Base-by-base conservation (phyloP, 2,329 filamentous ascomycete species). In the Arthrobotrys conoides region DNA sequence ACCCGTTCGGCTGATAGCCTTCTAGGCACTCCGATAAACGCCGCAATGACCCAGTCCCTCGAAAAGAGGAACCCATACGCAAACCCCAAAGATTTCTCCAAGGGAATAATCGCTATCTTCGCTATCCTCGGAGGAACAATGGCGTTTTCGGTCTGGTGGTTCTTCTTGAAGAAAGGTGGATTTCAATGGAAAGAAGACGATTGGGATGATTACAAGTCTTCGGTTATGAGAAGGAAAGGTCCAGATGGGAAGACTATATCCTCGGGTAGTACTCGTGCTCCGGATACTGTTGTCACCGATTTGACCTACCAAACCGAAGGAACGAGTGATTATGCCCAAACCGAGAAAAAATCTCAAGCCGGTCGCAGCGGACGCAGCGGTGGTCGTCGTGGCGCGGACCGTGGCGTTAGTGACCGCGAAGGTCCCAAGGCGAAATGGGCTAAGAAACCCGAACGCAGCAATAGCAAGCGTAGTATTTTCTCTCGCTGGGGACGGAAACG, bases 131-230 rank as follows among this genome's bases (percentile, higher is more conserved):
- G 93, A 38, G 90, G 90, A 0, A 89, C 86, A 36, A 92, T 98
- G 83, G 92, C 96, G 24, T 76, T 92, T 2, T 89, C 87, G 0
- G 89, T 88, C 24, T 93, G 98, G 83, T 99, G 96, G 94, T 97
- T 99, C 88, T 98, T 99, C 88, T 97, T 97, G 88, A 95, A 92
- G 86, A 97, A 98, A 82, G 96, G 96, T 79, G 96, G 96, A 14
- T 97, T 98, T 86, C 87, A 92, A 80, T 98, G 94, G 88, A 88
- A 89, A 57, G 87, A 96, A 80, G 88, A 90, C 41, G 96, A 99
- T 85, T 99, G 96, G 95, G 95, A 98, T 5, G 96, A 99, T 83
- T 99, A 99, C 89, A 98, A 98, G 84, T 91, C 92, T 0, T 97
- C 95, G 0, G 96, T 99, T 1, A 86, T 99, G 55, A 89, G 96